Evolutionary conservation across 1,139 yeast genomes (phyloP), one percentile per base, ranked within the genome.

Genomic region (Magnusiomyces paraingens): DNA sequence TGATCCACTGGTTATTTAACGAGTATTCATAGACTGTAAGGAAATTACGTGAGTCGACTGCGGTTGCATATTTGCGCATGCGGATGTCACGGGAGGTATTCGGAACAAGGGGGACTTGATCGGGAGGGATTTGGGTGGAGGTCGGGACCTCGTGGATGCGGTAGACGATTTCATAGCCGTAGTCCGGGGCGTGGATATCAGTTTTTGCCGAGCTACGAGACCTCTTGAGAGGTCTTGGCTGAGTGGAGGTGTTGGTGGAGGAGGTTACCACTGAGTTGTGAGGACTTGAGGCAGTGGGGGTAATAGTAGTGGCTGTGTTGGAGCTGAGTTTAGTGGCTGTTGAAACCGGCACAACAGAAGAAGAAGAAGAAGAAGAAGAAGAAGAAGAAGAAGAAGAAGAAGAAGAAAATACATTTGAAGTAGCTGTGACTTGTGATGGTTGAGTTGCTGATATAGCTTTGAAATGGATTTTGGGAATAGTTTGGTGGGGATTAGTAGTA

Each of bases 11-110:
- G 66, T 69, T 79, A 61, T 83, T 83, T 57, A 87, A 67, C 63
- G 71, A 74, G 70, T 83, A 87, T 67, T 87, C 94, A 64, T 76
- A 86, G 4, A 86, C 95, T 0, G 91, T 55, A 2, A 55, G 40
- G 26, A 75, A 84, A 65, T 81, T 81, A 57, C 94, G 75, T 36
- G 78, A 81, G 59, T 88, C 94, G 38, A 85, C 82, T 10, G 88
- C 81, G 17, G 91, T 84, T 56, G 89, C 86, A 65, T 86, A 86
- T 61, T 82, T 82, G 58, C 80, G 75, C 64, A 75, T 77, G 32
- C 73, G 71, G 50, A 76, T 72, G n/a, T 74, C 70, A 36, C 15
- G 21, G 55, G 70, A 71, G 5, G 69, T 61, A 15, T 52, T 35
- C 20, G 70, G 70, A 20, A 70, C 61, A 53, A 70, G 63, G 22